Conservation (phyloP, 495 filamentous ascomycete species). For the Daldinia decipiens region DNA sequence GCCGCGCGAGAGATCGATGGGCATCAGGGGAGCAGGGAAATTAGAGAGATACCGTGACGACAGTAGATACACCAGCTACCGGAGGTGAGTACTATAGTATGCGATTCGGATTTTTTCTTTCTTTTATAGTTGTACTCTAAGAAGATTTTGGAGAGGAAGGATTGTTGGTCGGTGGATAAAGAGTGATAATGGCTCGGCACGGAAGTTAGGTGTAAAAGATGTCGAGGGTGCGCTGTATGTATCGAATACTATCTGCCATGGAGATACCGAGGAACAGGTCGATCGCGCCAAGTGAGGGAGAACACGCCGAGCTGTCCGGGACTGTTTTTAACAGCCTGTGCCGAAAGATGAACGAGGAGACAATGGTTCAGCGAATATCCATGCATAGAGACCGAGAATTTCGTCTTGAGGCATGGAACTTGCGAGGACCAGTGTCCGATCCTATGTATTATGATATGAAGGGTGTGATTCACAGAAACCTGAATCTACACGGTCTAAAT, state of each 20-base stretch:
- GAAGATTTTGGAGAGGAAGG: constrained; percentile 4
- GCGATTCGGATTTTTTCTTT: not conserved
- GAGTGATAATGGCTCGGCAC: not conserved
- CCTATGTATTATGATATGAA: not conserved
- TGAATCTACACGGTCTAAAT: not conserved
- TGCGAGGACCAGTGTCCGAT: constrained; percentile 5
- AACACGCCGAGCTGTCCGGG: constrained; percentile 20
- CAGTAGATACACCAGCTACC: not conserved
- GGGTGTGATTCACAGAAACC: not conserved
- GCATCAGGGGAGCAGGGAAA: constrained; percentile 1
- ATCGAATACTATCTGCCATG: constrained; percentile 40
- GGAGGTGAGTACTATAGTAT: not conserved
- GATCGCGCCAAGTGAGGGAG: constrained; percentile 10
- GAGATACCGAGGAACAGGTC: constrained; percentile 26
- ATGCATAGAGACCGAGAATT: constrained; percentile 37
- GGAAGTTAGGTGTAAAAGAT: constrained; percentile 21
- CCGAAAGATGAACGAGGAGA: constrained; percentile 19
- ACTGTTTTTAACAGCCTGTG: constrained; percentile 27
- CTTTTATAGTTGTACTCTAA: constrained; percentile 17
- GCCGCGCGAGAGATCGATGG: constrained; percentile 48
- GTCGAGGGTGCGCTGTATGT: constrained; percentile 21
- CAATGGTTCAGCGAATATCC: constrained; percentile 31
- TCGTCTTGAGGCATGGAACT: constrained; percentile 36
- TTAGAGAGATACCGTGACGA: not conserved
- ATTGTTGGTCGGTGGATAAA: not conserved